Evolutionary conservation across 2,329 filamentous ascomycete species (phyloP).

Genomic region (Neospermospora avenae): DNA sequence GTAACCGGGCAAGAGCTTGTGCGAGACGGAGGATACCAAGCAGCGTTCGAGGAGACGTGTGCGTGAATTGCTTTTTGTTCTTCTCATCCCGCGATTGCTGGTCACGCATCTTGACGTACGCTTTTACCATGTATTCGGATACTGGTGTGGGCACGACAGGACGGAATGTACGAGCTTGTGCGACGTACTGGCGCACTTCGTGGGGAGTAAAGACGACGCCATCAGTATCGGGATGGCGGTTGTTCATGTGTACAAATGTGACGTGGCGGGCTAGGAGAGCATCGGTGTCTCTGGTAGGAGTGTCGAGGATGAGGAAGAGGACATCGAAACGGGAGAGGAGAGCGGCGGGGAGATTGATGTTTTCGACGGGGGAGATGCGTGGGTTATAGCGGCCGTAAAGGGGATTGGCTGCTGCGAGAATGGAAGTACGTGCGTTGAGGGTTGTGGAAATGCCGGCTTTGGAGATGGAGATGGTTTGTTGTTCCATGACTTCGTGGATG

Average conservation of each 20-base stretch:
- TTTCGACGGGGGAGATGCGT: slow-evolving; percentile 93
- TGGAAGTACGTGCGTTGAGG: slow-evolving; percentile 91
- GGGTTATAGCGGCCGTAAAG: slow-evolving; percentile 98
- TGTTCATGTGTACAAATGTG: slow-evolving; percentile 95
- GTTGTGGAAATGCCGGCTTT: slow-evolving; percentile 96
- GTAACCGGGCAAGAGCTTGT: slow-evolving; percentile 86
- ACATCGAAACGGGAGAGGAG: slow-evolving; percentile 96
- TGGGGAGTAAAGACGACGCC: slow-evolving; percentile 82
- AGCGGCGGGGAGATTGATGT: slow-evolving; percentile 98
- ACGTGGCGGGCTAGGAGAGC: slow-evolving; percentile 95
- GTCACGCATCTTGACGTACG: slow-evolving; percentile 91
- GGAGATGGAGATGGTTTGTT: slow-evolving; percentile 80
- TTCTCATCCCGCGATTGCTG: slow-evolving; percentile 89
- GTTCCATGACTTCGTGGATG: slow-evolving; percentile 86
- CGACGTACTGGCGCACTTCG: slow-evolving; percentile 94
- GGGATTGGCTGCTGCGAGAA: slow-evolving; percentile 93
- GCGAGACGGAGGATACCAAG: slow-evolving; percentile 90
- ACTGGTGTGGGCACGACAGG: slow-evolving; percentile 81
- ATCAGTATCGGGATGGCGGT: slow-evolving; percentile 78
- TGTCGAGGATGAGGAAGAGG: slow-evolving; percentile 94
- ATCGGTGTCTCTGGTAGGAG: slow-evolving; percentile 82
- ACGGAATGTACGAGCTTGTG: slow-evolving; percentile 84
- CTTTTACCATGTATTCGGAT: slow-evolving; percentile 94
- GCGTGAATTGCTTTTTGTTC: slow-evolving; percentile 86
- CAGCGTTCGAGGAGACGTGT: slow-evolving; percentile 90